Evolutionary conservation across 2,329 filamentous ascomycete species (phyloP).

Genomic region (Colletotrichum kahawae): DNA sequence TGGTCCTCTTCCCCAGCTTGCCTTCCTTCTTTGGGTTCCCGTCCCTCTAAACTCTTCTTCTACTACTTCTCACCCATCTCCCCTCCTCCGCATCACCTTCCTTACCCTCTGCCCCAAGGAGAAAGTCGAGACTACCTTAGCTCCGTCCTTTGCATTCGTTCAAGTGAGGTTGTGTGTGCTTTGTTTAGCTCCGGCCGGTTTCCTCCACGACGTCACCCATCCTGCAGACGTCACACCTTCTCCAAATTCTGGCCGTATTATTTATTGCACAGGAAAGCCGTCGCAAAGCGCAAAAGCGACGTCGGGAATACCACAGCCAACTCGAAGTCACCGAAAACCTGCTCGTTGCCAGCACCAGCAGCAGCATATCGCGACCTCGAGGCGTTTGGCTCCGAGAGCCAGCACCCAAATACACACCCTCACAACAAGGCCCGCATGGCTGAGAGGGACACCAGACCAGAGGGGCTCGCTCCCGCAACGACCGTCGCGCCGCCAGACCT

Average conservation of each 20-base stretch:
- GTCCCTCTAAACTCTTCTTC: background rate
- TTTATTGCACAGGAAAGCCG: background rate
- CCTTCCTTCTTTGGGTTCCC: background rate
- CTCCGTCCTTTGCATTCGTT: background rate
- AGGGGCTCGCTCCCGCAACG: slow-evolving; percentile 12
- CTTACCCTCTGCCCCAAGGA: background rate
- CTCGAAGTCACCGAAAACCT: background rate
- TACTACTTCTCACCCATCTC: background rate
- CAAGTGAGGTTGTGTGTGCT: background rate
- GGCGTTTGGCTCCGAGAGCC: background rate
- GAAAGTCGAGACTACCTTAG: background rate
- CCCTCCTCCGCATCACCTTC: background rate
- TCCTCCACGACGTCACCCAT: slow-evolving; percentile 12
- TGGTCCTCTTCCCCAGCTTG: background rate
- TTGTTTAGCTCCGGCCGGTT: background rate
- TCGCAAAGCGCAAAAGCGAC: slow-evolving; percentile 6
- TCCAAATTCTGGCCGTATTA: background rate
- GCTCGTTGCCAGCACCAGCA: background rate
- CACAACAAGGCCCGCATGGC: slow-evolving; percentile 3
- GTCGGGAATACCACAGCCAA: background rate
- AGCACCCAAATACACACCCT: background rate
- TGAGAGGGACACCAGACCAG: slow-evolving; percentile 12
- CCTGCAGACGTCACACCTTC: slow-evolving; percentile 11
- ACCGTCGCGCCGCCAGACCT: slow-evolving; percentile 8
- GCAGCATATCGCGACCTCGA: background rate